Evolutionary conservation across 768 basidiomycete species (phyloP), one percentile per base, ranked within the genome.

Genomic region (Dioszegia aurantiaca): DNA sequence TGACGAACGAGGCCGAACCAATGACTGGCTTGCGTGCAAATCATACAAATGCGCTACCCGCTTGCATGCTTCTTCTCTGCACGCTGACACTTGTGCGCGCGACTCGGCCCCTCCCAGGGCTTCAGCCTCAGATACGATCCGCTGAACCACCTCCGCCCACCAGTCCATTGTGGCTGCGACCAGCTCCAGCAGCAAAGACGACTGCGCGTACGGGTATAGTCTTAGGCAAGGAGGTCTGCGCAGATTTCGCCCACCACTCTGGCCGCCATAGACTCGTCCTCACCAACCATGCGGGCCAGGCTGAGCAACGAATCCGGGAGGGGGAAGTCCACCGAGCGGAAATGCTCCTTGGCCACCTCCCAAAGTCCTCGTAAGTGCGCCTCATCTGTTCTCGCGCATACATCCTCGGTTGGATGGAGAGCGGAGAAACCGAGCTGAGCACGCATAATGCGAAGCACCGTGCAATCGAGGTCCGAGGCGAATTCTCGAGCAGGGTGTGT

Each of bases 301-400:
- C 31, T 28, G 12, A 19, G 4, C 12, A 47, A 19, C 8, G 46
- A 30, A 30, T 17, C 12, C 3, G 46, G 46, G 17, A 47, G 19
- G 16, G 30, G 12, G 9, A 31, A 47, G 14, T 23, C 27, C 16
- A 3, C 8, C 8, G 51, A 40, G 12, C 51, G 19, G 26, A 40
- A 53, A 24, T 53, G 39, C 39, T 37, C 51, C 12, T 53, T 24
- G 3, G 51, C 51, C 4, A 53, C 26, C 26, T 53, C 51, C 51
- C 51, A 58, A 27, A 59, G 24, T 14, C 69, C 68, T 26, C 33
- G 39, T 37, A 53, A 40, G 16, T 53, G 37, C 36, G 36, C 51
- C n/a, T 53, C 39, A 46, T 68, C 68, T 46, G 62, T 66, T 16
- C 72, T 69, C 4, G 64, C 61, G 37, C 72, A 73, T 16, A 70